phyloP scores from a whole-genome alignment of 768 basidiomycete genomes.

The Psilocybe azurescens region DNA sequence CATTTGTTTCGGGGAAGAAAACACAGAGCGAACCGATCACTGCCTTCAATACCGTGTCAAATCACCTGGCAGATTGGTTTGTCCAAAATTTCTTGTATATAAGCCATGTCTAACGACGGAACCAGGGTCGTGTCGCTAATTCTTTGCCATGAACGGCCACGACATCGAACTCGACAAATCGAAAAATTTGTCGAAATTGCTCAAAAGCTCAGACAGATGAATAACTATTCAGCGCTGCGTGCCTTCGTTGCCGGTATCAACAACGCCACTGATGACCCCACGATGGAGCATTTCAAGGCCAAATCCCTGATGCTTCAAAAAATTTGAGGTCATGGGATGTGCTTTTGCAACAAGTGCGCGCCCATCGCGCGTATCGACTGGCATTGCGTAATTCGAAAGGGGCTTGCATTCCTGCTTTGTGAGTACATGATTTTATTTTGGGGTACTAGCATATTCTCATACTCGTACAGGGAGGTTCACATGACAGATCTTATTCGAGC shows the following conservation, averaged over 20 bases:
- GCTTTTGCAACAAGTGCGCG: constrained; percentile 79
- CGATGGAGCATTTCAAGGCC: constrained; percentile 73
- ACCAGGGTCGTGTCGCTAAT: constrained; percentile 90
- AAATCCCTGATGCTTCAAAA: constrained; percentile 76
- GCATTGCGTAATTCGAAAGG: constrained; percentile 87
- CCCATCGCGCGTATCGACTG: constrained; percentile 90
- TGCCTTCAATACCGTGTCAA: constrained; percentile 76
- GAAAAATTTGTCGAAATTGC: constrained; percentile 91
- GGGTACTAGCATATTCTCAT: constrained; percentile 5
- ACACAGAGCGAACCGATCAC: constrained; percentile 73
- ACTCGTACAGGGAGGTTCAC: constrained; percentile 77
- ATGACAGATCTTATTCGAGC: constrained; percentile 88
- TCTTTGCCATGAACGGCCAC: constrained; percentile 82
- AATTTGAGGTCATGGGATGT: constrained; percentile 84
- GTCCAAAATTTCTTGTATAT: constrained; percentile 25
- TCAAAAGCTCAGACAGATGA: constrained; percentile 74
- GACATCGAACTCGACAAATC: constrained; percentile 77
- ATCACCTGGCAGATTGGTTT: constrained; percentile 85
- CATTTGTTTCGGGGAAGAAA: constrained; percentile 70
- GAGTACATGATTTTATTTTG: constrained; percentile 25
- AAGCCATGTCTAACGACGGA: not conserved
- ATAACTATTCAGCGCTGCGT: constrained; percentile 93
- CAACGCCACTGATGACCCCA: constrained; percentile 78
- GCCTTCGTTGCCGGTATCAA: constrained; percentile 96
- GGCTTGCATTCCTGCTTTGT: constrained; percentile 88